Percentiles rank a stretch among this genome's conserved stretches.
These are phyloP conservation scores for Saccharomyces uvarum DNA, from an alignment of 1,139 yeast genomes.

Conservation along the genomic window DNA sequence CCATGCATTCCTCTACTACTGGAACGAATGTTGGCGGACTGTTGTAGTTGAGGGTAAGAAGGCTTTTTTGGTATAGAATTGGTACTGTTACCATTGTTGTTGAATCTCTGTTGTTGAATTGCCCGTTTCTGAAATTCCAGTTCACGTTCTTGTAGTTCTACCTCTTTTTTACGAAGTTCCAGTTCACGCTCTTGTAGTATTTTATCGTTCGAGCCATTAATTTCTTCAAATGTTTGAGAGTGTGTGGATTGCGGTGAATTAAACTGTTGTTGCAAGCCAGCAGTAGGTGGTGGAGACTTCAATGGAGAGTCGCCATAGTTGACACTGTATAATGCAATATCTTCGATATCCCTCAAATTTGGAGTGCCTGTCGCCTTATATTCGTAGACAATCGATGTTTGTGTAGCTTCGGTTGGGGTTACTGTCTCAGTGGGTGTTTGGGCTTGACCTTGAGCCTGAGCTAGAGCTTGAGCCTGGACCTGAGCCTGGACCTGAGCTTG, in stretches of 20 bases:
- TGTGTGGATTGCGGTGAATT: background rate
- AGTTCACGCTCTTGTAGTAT: constrained; percentile 32
- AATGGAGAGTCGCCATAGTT: constrained; percentile 27
- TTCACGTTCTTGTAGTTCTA: constrained; percentile 39
- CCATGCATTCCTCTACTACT: constrained; percentile 25
- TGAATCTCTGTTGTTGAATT: constrained; percentile 19
- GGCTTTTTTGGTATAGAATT: constrained; percentile 19
- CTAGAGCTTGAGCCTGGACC: background rate
- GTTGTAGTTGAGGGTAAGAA: constrained; percentile 23
- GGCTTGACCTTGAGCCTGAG: background rate
- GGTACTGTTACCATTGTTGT: constrained; percentile 11
- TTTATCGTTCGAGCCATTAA: constrained; percentile 8
- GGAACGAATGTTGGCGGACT: constrained; percentile 13
- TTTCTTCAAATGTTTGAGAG: background rate
- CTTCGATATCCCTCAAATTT: constrained; percentile 28
- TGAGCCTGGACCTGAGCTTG: background rate
- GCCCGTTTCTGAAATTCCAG: constrained; percentile 33
- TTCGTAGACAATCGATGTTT: constrained; percentile 1
- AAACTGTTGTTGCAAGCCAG: background rate
- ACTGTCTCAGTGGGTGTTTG: background rate
- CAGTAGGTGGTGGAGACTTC: constrained; percentile 4
- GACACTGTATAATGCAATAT: constrained; percentile 29
- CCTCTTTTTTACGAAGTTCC: constrained; percentile 41
- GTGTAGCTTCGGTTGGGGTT: background rate
- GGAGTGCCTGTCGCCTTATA: constrained; percentile 28